Evolutionary conservation across 306 rosid species (phyloP).

Genomic region (Rosa rugosa): DNA sequence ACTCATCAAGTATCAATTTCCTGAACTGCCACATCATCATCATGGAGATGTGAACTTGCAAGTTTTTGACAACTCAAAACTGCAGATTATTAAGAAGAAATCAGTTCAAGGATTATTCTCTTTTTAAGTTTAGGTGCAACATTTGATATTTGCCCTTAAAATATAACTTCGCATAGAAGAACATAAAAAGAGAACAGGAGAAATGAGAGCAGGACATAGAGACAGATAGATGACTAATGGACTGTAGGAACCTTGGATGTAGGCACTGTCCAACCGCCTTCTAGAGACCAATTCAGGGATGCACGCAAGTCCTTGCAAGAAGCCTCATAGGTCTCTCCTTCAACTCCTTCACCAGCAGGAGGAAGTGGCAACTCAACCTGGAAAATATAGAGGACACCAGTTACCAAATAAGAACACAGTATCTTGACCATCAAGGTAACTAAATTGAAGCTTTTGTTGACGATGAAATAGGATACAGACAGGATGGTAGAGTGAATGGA

Average conservation of each 20-base stretch:
- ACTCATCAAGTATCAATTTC: neutral
- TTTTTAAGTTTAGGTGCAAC: neutral
- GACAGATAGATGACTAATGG: constrained; percentile 7
- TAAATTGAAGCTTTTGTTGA: neutral
- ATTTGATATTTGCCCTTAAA: neutral
- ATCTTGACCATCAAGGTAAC: neutral
- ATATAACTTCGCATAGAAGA: neutral
- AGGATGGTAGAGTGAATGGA: neutral
- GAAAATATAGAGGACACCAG: constrained; percentile 17
- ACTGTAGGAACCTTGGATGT: constrained; percentile 39
- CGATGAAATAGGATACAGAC: neutral
- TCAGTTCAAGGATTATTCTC: neutral
- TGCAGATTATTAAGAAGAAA: neutral
- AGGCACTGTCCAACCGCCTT: constrained; percentile 75
- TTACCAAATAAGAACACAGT: neutral
- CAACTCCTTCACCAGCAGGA: constrained; percentile 85
- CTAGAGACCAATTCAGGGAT: constrained; percentile 64
- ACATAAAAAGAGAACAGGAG: too few relatives aligned
- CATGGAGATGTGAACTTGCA: neutral
- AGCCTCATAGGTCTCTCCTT: constrained; percentile 57
- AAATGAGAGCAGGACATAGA: neutral
- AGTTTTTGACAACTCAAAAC: too few relatives aligned
- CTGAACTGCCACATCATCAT: neutral
- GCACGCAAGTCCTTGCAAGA: constrained; percentile 73
- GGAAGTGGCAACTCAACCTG: constrained; percentile 68